phyloP scores from a whole-genome alignment of 768 basidiomycete species.

The Boletus rubroflammeus region DNA sequence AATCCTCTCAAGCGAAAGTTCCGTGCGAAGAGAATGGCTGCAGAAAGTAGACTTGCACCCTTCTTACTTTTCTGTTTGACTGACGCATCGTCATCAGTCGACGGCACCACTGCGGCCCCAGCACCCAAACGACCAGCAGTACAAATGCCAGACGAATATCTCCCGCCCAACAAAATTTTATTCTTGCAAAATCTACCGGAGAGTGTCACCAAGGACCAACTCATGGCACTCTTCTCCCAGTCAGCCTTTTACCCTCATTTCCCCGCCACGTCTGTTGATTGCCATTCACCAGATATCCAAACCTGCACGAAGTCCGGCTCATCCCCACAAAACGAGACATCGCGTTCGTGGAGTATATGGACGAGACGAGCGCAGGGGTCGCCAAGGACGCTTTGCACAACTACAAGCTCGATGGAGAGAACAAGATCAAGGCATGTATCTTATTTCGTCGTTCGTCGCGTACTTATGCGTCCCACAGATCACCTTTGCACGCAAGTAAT shows the following conservation, averaged over 20 bases:
- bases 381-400: conserved; percentile 98
- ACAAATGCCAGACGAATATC: conserved; percentile 99
- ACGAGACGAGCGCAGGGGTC: conserved; percentile 86
- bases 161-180: conserved; percentile 98
- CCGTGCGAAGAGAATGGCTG: conserved; percentile 73
- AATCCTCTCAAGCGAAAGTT: conserved; percentile 90
- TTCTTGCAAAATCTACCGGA: conserved; percentile 98
- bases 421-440: conserved; percentile 86
- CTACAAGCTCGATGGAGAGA: conserved; percentile 94
- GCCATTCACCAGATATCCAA: conserved; percentile 68
- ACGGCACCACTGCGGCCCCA: conserved; percentile 62
- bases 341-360: conserved; percentile 96
- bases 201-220: conserved; percentile 86
- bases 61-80: conserved; percentile 1
- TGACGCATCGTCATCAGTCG: conserved; percentile 43
- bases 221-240: conserved; percentile 90
- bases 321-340: conserved; percentile 97
- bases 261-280: not conserved
- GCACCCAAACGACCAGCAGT: conserved; percentile 77
- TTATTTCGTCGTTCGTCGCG: not conserved
- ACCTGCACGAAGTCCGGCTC: conserved; percentile 95
- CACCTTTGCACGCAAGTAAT: conserved; percentile 71
- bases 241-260: conserved; percentile 38
- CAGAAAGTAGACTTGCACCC: conserved; percentile 54
- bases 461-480: conserved; percentile 41